Evolutionary conservation across 257 asterid species (phyloP).

Genomic region (Ilex aquifolium): DNA sequence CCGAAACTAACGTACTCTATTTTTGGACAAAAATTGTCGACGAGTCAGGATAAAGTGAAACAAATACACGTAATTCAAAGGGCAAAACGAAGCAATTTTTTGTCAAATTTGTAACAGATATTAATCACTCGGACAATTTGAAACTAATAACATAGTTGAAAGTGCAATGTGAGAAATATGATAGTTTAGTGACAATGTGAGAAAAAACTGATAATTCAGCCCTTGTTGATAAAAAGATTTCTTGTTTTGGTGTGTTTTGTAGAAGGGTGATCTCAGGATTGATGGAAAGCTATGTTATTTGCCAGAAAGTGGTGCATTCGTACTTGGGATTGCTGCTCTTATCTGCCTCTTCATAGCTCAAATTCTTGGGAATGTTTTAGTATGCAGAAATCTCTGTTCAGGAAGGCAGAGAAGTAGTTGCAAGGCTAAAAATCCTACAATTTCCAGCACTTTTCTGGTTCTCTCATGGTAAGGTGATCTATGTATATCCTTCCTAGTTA

Average conservation of each 20-base stretch:
- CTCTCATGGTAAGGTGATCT: constrained; percentile 53
- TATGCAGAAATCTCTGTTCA: constrained; percentile 32
- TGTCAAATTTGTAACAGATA: too few relatives aligned
- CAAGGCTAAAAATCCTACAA: constrained; percentile 25
- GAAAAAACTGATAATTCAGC: too few relatives aligned
- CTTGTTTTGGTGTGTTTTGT: not conserved
- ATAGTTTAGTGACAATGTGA: too few relatives aligned
- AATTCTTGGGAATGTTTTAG: constrained; percentile 38
- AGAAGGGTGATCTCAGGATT: constrained; percentile 60
- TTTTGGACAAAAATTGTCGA: too few relatives aligned
- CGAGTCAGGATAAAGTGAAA: too few relatives aligned
- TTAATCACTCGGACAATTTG: too few relatives aligned
- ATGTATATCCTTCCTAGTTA: not conserved
- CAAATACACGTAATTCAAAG: too few relatives aligned
- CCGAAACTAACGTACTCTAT: too few relatives aligned
- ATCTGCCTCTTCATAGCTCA: constrained; percentile 36
- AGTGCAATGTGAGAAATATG: too few relatives aligned
- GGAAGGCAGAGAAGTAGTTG: constrained; percentile 15
- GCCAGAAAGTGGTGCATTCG: constrained; percentile 45
- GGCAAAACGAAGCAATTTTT: too few relatives aligned
- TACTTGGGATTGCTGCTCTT: constrained; percentile 50
- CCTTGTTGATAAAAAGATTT: too few relatives aligned
- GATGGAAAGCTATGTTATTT: constrained; percentile 60
- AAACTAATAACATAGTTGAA: too few relatives aligned
- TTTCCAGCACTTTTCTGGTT: constrained; percentile 31